Evolutionary conservation across 2,329 filamentous ascomycete species (phyloP).

Genomic region (Diaporthe citriasiana): DNA sequence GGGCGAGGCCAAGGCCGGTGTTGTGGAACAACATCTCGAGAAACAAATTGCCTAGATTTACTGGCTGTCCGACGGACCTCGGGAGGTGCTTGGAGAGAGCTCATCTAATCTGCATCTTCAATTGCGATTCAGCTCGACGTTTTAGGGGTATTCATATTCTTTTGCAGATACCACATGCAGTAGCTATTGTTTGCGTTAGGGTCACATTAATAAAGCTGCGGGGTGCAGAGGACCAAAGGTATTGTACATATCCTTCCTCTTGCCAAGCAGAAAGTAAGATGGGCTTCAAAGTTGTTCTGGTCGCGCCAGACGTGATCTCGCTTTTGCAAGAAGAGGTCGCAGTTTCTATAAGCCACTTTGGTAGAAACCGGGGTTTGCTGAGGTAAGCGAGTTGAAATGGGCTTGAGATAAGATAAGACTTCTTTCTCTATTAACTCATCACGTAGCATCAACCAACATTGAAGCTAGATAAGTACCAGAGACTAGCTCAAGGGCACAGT

Average conservation of each 20-base stretch:
- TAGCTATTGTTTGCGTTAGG: not conserved
- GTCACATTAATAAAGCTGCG: not conserved
- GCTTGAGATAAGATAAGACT: slow-evolving; percentile 24
- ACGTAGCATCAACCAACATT: not conserved
- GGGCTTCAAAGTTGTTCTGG: not conserved
- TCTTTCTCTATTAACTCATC: not conserved
- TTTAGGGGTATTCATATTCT: not conserved
- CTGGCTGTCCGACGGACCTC: no score
- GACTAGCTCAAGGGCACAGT: not conserved
- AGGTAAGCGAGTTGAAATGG: not conserved
- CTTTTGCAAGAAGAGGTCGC: not conserved
- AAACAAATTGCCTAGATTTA: slow-evolving; percentile 3
- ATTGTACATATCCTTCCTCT: not conserved
- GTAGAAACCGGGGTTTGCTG: not conserved
- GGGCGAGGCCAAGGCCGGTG: not conserved
- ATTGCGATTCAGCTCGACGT: not conserved
- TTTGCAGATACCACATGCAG: not conserved
- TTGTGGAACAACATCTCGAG: slow-evolving; percentile 20
- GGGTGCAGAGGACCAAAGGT: not conserved
- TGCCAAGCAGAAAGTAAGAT: not conserved
- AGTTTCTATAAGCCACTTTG: not conserved
- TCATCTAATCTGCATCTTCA: not conserved
- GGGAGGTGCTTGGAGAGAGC: not conserved
- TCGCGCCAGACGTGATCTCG: no score
- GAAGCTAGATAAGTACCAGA: not conserved